phyloP scores from a whole-genome alignment of 2,329 filamentous ascomycete species.

The Xylaria multiplex region DNA sequence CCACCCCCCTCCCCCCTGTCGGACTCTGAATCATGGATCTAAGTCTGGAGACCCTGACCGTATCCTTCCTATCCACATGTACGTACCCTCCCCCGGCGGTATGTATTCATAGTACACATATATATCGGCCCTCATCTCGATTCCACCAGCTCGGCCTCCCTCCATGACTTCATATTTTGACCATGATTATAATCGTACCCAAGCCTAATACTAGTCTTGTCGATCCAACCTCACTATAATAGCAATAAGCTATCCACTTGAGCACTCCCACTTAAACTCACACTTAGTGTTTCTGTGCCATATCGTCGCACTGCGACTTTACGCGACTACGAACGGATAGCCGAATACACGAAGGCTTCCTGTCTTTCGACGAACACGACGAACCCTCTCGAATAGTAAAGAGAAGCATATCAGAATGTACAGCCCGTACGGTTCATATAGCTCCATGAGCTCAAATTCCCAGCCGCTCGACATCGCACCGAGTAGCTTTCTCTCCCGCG shows the following conservation, averaged over 20 bases:
- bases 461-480: constrained; percentile 50
- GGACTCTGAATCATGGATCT: constrained; percentile 36
- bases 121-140: constrained; percentile 46
- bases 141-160: constrained; percentile 39
- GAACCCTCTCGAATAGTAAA: constrained; percentile 3
- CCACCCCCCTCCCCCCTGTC: constrained; percentile 33
- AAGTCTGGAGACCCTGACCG: constrained; percentile 29
- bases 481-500: constrained; percentile 46
- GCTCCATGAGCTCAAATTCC: constrained; percentile 50
- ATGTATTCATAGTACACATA: constrained; percentile 40
- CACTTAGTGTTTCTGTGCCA: constrained; percentile 10
- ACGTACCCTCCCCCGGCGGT: constrained; percentile 32
- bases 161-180: constrained; percentile 43
- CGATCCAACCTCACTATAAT: constrained; percentile 29
- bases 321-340: constrained; percentile 25
- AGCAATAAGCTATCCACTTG: constrained; percentile 22
- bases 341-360: constrained; percentile 16
- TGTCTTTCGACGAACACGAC: constrained; percentile 14
- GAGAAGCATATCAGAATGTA: constrained; percentile 43
- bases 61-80: constrained; percentile 36
- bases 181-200: constrained; percentile 38
- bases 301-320: constrained; percentile 18
- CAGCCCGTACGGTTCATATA: constrained; percentile 51
- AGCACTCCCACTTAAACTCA: constrained; percentile 20
- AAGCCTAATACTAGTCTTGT: constrained; percentile 31